Percentiles rank a stretch among this genome's conserved stretches.
phyloP scores from a whole-genome alignment of 2,329 filamentous ascomycete species.

The Hortaea werneckii region DNA sequence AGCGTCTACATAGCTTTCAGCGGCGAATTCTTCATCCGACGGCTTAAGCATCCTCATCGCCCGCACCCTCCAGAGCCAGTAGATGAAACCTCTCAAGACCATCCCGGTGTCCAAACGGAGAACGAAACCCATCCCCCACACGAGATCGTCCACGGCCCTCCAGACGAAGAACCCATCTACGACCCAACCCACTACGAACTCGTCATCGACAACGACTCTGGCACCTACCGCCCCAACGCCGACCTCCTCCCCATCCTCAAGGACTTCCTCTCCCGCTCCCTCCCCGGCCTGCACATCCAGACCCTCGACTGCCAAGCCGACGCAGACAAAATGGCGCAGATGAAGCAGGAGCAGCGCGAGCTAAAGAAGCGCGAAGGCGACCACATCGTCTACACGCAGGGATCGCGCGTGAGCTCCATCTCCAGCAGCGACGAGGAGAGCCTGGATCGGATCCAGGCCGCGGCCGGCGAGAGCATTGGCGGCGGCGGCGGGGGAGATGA shows the following conservation, averaged over 20 bases:
- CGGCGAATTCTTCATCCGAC: conserved; percentile 84
- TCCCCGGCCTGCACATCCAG: conserved; percentile 66
- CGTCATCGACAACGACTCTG: conserved; percentile 89
- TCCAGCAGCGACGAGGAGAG: conserved; percentile 49
- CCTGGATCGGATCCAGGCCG: conserved; percentile 34
- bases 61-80: no score
- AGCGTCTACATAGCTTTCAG: conserved; percentile 84
- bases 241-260: conserved; percentile 62
- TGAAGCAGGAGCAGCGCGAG: conserved; percentile 68
- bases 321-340: conserved; percentile 57
- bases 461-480: background rate
- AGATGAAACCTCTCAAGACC: no score
- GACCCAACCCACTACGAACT: conserved; percentile 64
- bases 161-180: conserved; percentile 33
- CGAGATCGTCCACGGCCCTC: conserved; percentile 38
- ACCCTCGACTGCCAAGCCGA: conserved; percentile 64
- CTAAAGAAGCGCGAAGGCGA: conserved; percentile 57
- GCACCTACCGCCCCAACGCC: conserved; percentile 83
- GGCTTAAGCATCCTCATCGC: conserved; percentile 44
- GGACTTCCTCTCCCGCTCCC: conserved; percentile 58
- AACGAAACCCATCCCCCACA: conserved; percentile 43
- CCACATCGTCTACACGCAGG: conserved; percentile 45
- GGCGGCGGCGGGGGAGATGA: background rate
- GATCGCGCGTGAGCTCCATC: conserved; percentile 37
- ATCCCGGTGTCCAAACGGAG: no score